phyloP scores from a whole-genome alignment of 176 grass and related monocot species.

The Coix lacrymajobi region DNA sequence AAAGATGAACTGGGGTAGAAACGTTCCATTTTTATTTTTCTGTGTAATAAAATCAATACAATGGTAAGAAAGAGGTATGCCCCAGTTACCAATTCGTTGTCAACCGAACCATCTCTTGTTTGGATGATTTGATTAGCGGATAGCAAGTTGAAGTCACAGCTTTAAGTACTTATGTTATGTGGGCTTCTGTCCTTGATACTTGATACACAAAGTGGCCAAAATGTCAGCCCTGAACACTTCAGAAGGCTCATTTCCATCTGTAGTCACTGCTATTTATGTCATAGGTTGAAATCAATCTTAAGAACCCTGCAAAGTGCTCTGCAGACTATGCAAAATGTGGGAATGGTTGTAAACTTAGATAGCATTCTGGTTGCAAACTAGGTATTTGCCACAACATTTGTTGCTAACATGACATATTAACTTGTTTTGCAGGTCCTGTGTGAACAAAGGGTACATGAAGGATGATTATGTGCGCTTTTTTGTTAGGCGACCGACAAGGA shows the following conservation, averaged over 20 bases:
- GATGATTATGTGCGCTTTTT: conserved; percentile 92
- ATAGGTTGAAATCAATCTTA: not conserved
- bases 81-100: not conserved
- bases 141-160: not conserved
- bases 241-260: not conserved
- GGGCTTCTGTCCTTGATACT: not conserved
- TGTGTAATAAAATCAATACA: not conserved
- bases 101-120: not conserved
- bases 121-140: not conserved
- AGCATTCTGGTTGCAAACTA: not conserved
- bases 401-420: not conserved
- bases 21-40: not conserved
- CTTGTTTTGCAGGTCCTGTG: conserved; percentile 65
- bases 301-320: not conserved
- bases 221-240: not conserved
- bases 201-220: not conserved
- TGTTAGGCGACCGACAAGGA: conserved; percentile 63
- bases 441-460: conserved; percentile 98
- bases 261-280: not conserved
- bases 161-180: not conserved
- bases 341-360: not conserved
- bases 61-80: not conserved
- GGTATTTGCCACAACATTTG: not conserved
- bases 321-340: not conserved
- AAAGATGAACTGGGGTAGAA: not conserved